Evolutionary conservation across 768 basidiomycete genomes (phyloP).

Genomic region (Calocera viscosa): DNA sequence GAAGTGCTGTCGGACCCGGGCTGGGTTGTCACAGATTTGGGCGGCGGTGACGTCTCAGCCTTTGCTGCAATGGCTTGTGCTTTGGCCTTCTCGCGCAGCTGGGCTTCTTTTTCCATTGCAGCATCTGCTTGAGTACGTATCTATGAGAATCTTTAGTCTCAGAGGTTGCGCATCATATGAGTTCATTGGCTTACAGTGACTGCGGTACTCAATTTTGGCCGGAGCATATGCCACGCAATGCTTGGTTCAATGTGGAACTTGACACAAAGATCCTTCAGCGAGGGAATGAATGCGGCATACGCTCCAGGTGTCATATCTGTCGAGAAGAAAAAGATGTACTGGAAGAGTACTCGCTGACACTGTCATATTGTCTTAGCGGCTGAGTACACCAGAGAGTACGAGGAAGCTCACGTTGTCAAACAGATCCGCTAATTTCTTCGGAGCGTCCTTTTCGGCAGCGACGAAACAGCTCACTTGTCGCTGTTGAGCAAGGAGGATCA

Average conservation of each 20-base stretch:
- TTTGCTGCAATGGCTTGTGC: not conserved
- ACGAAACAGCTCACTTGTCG: constrained; percentile 72
- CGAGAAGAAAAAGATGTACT: constrained; percentile 80
- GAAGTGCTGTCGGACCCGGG: not conserved
- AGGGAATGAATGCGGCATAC: constrained; percentile 63
- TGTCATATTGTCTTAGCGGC: constrained; percentile 26
- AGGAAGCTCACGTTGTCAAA: constrained; percentile 67
- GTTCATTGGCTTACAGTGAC: constrained; percentile 1
- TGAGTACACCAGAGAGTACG: constrained; percentile 14
- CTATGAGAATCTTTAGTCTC: not conserved
- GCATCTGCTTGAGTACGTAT: not conserved
- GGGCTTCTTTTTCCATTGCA: constrained; percentile 11
- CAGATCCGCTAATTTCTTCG: constrained; percentile 75
- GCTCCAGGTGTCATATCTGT: constrained; percentile 57
- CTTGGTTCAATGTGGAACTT: constrained; percentile 71
- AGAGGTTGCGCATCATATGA: not conserved
- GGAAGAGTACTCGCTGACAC: constrained; percentile 85
- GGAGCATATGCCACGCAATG: constrained; percentile 87
- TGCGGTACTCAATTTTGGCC: constrained; percentile 36
- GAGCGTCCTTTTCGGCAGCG: constrained; percentile 43
- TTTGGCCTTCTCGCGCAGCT: constrained; percentile 2
- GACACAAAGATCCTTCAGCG: constrained; percentile 57
- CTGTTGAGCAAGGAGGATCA: constrained; percentile 86
- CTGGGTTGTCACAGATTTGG: not conserved
- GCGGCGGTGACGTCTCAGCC: not conserved